Evolutionary conservation across 2,329 filamentous ascomycete genomes (phyloP).

Genomic region (Plectosphaerella plurivora): DNA sequence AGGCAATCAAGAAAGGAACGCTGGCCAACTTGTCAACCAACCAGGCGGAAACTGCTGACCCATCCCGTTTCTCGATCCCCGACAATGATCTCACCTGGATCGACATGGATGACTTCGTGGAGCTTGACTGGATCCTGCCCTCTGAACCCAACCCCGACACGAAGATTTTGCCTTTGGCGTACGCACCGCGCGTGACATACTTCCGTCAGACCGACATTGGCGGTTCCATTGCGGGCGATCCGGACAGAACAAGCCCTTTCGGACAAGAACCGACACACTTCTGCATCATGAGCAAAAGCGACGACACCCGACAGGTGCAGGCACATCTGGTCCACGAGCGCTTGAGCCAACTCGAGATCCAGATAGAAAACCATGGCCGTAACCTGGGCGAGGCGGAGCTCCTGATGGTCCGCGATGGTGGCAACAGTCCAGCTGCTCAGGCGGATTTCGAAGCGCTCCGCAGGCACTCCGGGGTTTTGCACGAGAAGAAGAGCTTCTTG

Average conservation of each 20-base stretch:
- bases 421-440: constrained; percentile 44
- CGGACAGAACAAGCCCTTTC: constrained; percentile 80
- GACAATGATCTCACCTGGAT: constrained; percentile 96
- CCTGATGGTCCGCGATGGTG: constrained; percentile 49
- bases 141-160: constrained; percentile 88
- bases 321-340: constrained; percentile 78
- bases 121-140: constrained; percentile 92
- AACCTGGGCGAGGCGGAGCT: constrained; percentile 73
- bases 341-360: constrained; percentile 70
- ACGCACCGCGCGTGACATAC: constrained; percentile 92
- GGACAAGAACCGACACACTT: constrained; percentile 90
- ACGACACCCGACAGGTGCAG: constrained; percentile 86
- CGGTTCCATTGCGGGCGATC: constrained; percentile 73
- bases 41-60: constrained; percentile 56
- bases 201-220: constrained; percentile 94
- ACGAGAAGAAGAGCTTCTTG: constrained; percentile 54
- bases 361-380: constrained; percentile 71
- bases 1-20: constrained; percentile 64
- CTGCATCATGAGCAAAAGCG: constrained; percentile 89
- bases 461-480: constrained; percentile 50
- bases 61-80: constrained; percentile 90
- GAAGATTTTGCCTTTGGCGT: constrained; percentile 88
- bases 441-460: constrained; percentile 57
- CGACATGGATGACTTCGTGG: constrained; percentile 99
- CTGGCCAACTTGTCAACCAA: constrained; percentile 47